Evolutionary conservation across 352 stramenopile genomes (phyloP), one percentile per base, ranked within the genome.

Genomic region (Globisporangium barbulae): DNA sequence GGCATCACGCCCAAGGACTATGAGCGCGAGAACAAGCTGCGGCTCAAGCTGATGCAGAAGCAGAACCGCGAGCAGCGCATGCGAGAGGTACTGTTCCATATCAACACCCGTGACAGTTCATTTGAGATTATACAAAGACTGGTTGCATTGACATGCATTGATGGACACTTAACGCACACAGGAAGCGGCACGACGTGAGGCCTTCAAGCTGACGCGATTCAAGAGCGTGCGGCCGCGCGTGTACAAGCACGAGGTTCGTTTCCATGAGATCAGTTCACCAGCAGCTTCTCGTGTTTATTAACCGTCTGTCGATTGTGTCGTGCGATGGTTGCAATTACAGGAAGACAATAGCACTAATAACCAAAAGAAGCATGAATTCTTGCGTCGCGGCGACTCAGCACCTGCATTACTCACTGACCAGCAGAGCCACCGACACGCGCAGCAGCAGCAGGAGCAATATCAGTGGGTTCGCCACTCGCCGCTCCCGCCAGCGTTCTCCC

Each of bases 201-300:
- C 70, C 9, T 91, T 91, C 72, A 91, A 90, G 64, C 65, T 91
- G 6, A 76, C 73, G 37, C 81, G 68, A 56, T 91, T 91, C 58
- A 90, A 90, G 67, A 62, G 54, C 7, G 75, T 87, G 4, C 75
- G 74, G 21, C 67, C 83, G 33, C 75, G 79, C 28, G 75, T 89
- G 1, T 85, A 72, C 31, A 67, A 73, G 54, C 66, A 78, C 22
- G 71, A 81, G 50, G 70, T 75, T n/a, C 13, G 39, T 52, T 28
- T 49, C 10, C 17, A 49, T 19, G 42, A 49, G 42, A 25, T 21
- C 13, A 44, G 37, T 12, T 19, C 5, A 17, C 13, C 37, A 44
- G 9, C 3, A 7, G 9, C 33, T 10, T 44, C 37, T 44, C 37
- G 37, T 19, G 37, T 5, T 19, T 15, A 15, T 9, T 59, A n/a